phyloP scores from a whole-genome alignment of 345 rosid species.

The Murraya paniculata region DNA sequence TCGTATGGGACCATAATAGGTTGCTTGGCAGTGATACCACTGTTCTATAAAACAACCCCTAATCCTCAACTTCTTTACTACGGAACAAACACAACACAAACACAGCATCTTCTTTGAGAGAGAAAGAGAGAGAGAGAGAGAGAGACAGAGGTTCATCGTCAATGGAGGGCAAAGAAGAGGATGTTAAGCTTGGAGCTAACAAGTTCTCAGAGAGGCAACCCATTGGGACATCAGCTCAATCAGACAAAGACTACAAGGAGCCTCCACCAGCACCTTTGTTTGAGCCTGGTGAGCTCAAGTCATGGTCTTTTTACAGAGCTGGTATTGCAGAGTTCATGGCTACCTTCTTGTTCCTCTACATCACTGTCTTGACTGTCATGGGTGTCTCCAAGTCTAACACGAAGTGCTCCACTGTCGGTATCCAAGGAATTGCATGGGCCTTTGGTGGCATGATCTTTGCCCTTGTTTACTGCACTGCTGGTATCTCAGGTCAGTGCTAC shows the following conservation, averaged over 20 bases:
- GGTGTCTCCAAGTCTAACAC: conserved; percentile 42
- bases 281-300: conserved; percentile 62
- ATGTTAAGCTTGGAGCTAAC: conserved; percentile 66
- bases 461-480: conserved; percentile 78
- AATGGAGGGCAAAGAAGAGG: conserved; percentile 75
- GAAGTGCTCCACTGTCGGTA: conserved; percentile 52
- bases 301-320: conserved; percentile 77
- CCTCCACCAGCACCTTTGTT: conserved; percentile 62
- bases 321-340: conserved; percentile 67
- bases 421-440: conserved; percentile 80
- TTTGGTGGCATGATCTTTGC: conserved; percentile 85
- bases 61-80: background rate
- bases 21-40: background rate
- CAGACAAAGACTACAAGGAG: conserved; percentile 51
- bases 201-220: conserved; percentile 69
- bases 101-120: background rate
- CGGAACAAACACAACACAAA: background rate
- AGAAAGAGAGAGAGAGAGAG: background rate
- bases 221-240: conserved; percentile 59
- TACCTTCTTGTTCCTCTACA: conserved; percentile 63
- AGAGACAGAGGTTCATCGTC: background rate
- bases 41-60: conserved; percentile 34
- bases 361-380: conserved; percentile 68
- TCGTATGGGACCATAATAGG: background rate
- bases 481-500: conserved; percentile 52